phyloP scores from a whole-genome alignment of 2,329 filamentous ascomycete genomes.

The Chrysoporthe austroafricana region DNA sequence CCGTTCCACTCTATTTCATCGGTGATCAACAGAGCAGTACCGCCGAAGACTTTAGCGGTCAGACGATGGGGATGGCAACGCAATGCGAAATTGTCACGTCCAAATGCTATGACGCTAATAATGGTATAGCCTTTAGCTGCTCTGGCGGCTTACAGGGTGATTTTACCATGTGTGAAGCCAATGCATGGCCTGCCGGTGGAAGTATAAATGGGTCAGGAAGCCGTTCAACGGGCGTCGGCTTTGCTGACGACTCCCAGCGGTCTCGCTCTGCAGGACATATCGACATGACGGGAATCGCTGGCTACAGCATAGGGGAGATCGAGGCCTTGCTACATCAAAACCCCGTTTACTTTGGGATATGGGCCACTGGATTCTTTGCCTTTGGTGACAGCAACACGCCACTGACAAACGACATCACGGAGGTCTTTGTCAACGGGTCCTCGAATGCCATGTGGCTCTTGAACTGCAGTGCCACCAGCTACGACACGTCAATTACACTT shows the following conservation, averaged over 20 bases:
- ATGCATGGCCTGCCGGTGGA: background rate
- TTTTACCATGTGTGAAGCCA: background rate
- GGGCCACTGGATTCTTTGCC: background rate
- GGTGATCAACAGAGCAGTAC: background rate
- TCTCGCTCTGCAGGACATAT: background rate
- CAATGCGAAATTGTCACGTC: slow-evolving; percentile 3
- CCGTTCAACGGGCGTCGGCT: slow-evolving; percentile 7
- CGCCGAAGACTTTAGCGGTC: background rate
- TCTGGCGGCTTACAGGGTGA: slow-evolving; percentile 8
- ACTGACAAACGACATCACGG: background rate
- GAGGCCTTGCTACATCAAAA: background rate
- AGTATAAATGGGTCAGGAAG: background rate
- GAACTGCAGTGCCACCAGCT: slow-evolving; percentile 10
- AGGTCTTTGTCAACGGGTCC: slow-evolving; percentile 6
- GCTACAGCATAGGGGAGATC: background rate
- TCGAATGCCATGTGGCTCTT: slow-evolving; percentile 1
- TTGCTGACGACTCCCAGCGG: slow-evolving; percentile 3
- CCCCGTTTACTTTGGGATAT: background rate
- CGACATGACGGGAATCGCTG: background rate
- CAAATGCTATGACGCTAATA: slow-evolving; percentile 1
- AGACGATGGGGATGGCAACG: slow-evolving; percentile 6
- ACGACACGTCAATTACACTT: slow-evolving; percentile 8
- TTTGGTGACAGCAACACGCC: background rate
- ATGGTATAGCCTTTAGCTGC: background rate
- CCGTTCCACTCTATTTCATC: background rate